Evolutionary conservation across 306 rosid genomes (phyloP).

Genomic region (Vigna trinervia): DNA sequence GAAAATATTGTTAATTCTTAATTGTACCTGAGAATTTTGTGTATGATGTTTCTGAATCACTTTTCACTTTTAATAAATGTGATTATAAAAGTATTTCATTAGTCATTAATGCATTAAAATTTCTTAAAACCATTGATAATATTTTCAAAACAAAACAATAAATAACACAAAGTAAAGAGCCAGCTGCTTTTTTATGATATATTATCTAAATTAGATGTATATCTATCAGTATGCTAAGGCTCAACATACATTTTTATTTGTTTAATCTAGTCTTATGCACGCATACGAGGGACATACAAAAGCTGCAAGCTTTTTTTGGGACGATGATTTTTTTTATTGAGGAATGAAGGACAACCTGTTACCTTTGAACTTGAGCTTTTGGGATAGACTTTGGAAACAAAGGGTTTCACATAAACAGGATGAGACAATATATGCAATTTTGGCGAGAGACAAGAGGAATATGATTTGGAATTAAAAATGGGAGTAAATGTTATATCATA

Average conservation of each 20-base stretch:
- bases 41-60: not conserved
- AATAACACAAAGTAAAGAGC: not conserved
- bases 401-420: no score
- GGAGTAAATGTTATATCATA: no score
- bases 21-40: conserved; percentile 9
- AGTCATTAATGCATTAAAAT: not conserved
- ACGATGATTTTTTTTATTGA: no score
- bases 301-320: no score
- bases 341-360: no score
- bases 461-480: no score
- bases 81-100: not conserved
- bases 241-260: not conserved
- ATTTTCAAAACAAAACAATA: not conserved
- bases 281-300: not conserved
- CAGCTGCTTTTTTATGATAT: not conserved
- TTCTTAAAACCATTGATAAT: conserved; percentile 23
- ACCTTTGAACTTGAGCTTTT: no score
- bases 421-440: no score
- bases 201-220: not conserved
- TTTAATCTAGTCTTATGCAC: no score
- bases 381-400: no score
- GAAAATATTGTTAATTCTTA: conserved; percentile 29
- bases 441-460: no score
- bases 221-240: not conserved
- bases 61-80: conserved; percentile 8